Conservation (phyloP, 441 rosid species). For the Lepidium campestre region DNA sequence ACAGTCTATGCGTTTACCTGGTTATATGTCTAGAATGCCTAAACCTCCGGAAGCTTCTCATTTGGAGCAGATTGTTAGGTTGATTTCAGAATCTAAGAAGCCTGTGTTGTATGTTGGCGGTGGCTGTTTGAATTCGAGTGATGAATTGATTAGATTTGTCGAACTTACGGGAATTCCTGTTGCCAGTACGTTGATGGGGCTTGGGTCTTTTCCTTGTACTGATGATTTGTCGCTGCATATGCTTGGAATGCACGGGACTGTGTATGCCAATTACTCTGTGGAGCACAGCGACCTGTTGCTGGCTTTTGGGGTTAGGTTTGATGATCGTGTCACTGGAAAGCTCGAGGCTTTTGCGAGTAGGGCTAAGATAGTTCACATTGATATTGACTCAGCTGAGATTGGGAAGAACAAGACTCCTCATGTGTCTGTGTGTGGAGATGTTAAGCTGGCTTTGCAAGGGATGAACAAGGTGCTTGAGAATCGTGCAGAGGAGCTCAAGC, state of each 20-base stretch:
- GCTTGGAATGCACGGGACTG: conserved; percentile 99
- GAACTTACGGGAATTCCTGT: conserved; percentile 88
- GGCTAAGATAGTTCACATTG: conserved; percentile 93
- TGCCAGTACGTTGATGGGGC: conserved; percentile 96
- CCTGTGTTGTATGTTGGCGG: conserved; percentile 96
- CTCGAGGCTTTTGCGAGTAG: conserved; percentile 89
- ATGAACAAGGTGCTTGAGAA: conserved; percentile 58
- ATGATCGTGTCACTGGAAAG: conserved; percentile 92
- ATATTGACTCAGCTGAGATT: conserved; percentile 88
- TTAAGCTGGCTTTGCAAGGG: conserved; percentile 74
- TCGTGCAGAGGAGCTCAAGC: conserved; percentile 31
- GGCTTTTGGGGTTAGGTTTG: conserved; percentile 93
- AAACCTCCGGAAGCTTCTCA: conserved; percentile 43
- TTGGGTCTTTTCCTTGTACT: conserved; percentile 58
- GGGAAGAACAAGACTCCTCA: conserved; percentile 98
- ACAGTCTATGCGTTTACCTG: conserved; percentile 47
- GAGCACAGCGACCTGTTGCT: conserved; percentile 77
- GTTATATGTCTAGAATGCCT: conserved; percentile 80
- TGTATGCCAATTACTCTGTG: conserved; percentile 84
- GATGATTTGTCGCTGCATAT: conserved; percentile 70
- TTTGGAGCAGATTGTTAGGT: conserved; percentile 75
- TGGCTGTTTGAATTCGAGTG: conserved; percentile 89
- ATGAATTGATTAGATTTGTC: conserved; percentile 71
- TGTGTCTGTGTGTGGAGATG: conserved; percentile 77
- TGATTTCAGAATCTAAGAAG: conserved; percentile 67